Evolutionary conservation across 805 yeast species (phyloP).

Genomic region (Hanseniaspora taiwanica): DNA sequence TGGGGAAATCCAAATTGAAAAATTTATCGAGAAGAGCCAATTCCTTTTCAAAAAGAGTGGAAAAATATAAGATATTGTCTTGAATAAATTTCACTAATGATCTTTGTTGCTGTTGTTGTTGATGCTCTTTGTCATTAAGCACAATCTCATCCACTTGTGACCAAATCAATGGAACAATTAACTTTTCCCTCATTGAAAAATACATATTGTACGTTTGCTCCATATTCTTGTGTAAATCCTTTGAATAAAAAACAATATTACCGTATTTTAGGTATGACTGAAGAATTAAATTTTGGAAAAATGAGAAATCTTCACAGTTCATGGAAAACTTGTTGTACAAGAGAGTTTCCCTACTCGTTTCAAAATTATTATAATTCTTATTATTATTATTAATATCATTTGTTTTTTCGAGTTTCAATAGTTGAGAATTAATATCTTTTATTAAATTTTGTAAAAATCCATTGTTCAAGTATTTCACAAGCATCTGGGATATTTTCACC

Average conservation of each 20-base stretch:
- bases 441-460: conserved; percentile 24
- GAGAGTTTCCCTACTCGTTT: conserved; percentile 46
- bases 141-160: conserved; percentile 24
- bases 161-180: conserved; percentile 33
- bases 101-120: no score
- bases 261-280: conserved; percentile 20
- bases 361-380: conserved; percentile 14
- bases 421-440: conserved; percentile 19
- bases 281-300: conserved; percentile 24
- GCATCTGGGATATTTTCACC: conserved; percentile 64
- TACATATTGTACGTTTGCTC: conserved; percentile 52
- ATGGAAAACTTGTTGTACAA: conserved; percentile 50
- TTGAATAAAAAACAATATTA: conserved; percentile 36
- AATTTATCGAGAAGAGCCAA: conserved; percentile 40
- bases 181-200: conserved; percentile 39
- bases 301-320: conserved; percentile 28
- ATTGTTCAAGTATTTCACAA: conserved; percentile 47
- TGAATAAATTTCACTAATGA: conserved; percentile 49
- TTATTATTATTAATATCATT: no score
- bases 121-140: conserved; percentile 10
- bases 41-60: conserved; percentile 50
- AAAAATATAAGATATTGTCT: conserved; percentile 44
- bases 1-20: conserved; percentile 28
- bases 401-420: conserved; percentile 10
- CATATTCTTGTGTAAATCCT: conserved; percentile 40